These are phyloP conservation scores for Fusarium haematococcum DNA, from an alignment of 2,329 filamentous ascomycete species.

Conservation along the genomic window DNA sequence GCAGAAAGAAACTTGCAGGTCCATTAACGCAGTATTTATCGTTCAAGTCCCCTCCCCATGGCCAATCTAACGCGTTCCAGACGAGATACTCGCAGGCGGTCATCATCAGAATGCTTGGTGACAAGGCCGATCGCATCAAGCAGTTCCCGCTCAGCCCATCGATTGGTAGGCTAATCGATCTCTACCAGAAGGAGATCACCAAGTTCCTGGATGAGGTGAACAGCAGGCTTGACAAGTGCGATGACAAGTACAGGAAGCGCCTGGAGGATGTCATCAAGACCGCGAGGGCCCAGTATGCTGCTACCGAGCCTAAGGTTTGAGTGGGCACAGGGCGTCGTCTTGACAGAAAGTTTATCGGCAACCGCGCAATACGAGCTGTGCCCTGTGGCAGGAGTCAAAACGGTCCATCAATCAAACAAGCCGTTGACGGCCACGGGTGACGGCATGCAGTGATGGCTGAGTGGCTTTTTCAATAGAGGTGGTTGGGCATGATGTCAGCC, in stretches of 20 bases:
- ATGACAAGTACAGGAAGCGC: background rate
- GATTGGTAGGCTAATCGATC: background rate
- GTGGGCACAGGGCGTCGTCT: background rate
- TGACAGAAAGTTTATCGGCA: constrained; percentile 1
- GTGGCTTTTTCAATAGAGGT: constrained; percentile 25
- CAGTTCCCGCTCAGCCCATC: background rate
- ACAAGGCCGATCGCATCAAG: background rate
- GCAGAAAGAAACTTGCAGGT: background rate
- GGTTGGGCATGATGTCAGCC: constrained; percentile 35
- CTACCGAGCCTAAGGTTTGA: background rate
- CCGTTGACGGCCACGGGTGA: constrained; percentile 21
- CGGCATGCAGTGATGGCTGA: constrained; percentile 21
- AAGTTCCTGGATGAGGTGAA: constrained; percentile 1
- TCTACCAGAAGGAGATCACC: background rate
- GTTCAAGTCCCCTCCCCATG: too few species aligned
- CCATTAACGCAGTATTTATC: too few species aligned
- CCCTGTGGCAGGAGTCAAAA: constrained; percentile 11
- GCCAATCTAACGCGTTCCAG: background rate
- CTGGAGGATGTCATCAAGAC: background rate
- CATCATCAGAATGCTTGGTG: background rate
- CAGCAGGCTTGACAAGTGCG: background rate
- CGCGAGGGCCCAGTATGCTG: background rate
- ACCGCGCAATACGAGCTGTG: constrained; percentile 22
- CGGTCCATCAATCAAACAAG: constrained; percentile 21
- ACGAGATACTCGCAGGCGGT: background rate